Conservation (phyloP, 148 eudicot species). For the Vaccinium macrocarpon region DNA sequence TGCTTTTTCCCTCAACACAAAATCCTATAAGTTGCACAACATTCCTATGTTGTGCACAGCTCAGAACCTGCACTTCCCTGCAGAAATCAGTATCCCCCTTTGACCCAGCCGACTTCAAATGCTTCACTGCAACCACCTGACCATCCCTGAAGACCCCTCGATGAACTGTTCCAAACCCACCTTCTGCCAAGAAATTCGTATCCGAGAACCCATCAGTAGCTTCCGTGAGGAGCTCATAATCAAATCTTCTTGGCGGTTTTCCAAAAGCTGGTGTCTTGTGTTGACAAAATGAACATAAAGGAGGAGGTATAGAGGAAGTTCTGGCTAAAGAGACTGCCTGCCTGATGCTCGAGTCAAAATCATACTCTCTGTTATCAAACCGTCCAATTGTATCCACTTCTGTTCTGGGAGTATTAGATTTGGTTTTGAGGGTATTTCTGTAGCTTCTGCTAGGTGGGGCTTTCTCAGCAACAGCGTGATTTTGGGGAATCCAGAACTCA, state of each 20-base stretch:
- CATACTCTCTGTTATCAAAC: constrained; percentile 28
- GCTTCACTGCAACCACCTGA: constrained; percentile 72
- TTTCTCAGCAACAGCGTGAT: constrained; percentile 31
- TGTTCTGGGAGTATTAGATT: constrained; percentile 22
- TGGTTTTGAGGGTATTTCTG: constrained; percentile 20
- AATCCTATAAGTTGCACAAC: constrained; percentile 85
- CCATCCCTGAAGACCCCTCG: constrained; percentile 71
- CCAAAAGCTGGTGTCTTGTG: constrained; percentile 79
- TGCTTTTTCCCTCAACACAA: constrained; percentile 57
- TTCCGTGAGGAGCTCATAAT: constrained; percentile 57
- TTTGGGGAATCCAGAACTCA: constrained; percentile 38
- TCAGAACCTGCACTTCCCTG: constrained; percentile 73
- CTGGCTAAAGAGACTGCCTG: constrained; percentile 63
- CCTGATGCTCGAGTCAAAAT: constrained; percentile 40
- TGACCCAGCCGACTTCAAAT: constrained; percentile 59
- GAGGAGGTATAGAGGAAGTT: constrained; percentile 76
- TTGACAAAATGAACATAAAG: constrained; percentile 81
- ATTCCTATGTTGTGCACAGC: constrained; percentile 92
- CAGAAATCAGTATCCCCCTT: constrained; percentile 83
- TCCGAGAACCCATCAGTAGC: constrained; percentile 74
- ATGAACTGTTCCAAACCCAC: constrained; percentile 71
- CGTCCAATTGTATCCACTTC: constrained; percentile 28
- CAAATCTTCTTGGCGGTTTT: constrained; percentile 67
- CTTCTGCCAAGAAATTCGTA: constrained; percentile 68
- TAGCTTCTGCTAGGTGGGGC: constrained; percentile 19